phyloP scores from a whole-genome alignment of 768 basidiomycete species.

The Lactarius pseudohatsudake region DNA sequence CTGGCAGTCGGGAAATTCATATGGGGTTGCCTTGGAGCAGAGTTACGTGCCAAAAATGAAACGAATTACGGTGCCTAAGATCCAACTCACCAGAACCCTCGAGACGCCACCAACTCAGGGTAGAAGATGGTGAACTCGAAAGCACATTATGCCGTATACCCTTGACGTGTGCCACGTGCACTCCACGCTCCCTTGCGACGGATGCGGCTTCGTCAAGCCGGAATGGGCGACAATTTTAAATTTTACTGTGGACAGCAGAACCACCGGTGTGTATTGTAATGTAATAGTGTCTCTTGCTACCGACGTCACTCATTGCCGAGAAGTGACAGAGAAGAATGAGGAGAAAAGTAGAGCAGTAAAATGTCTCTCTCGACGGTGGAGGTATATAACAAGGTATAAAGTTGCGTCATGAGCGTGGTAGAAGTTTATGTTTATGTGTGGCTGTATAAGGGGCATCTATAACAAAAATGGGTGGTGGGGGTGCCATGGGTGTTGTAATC shows the following conservation, averaged over 20 bases:
- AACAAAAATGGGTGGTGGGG: background rate
- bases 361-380: background rate
- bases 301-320: background rate
- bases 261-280: background rate
- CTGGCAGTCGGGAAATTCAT: background rate
- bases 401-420: constrained; percentile 3
- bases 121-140: background rate
- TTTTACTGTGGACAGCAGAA: background rate
- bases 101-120: background rate
- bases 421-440: background rate
- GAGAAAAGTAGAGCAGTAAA: background rate
- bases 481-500: constrained; percentile 3
- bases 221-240: too few species aligned
- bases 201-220: background rate
- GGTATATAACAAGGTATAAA: background rate
- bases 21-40: background rate
- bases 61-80: background rate
- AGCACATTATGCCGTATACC: background rate
- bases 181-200: background rate
- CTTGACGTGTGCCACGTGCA: background rate
- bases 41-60: background rate
- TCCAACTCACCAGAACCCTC: background rate
- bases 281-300: background rate
- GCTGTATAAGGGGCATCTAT: background rate
- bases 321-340: background rate